phyloP scores from a whole-genome alignment of 73 alveolate species.

The Paramecium primaurelia region DNA sequence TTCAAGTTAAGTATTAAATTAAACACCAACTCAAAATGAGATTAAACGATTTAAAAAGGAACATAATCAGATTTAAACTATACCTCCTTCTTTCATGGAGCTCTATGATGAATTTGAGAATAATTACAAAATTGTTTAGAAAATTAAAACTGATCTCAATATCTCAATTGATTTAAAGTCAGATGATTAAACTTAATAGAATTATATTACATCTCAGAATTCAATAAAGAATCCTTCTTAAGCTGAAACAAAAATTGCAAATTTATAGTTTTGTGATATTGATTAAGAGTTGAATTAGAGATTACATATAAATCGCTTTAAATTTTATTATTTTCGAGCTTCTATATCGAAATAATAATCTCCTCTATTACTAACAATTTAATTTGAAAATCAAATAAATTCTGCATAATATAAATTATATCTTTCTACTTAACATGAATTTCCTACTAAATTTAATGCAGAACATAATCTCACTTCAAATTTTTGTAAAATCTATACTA shows the following conservation, averaged over 20 bases:
- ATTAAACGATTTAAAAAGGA: neutral
- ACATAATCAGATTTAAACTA: neutral
- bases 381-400: neutral
- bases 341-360: neutral
- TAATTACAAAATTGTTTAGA: neutral
- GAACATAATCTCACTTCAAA: neutral
- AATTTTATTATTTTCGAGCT: neutral
- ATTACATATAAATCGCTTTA: neutral
- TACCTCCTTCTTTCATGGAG: conserved; percentile 5
- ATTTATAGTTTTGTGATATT: neutral
- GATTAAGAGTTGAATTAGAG: conserved; percentile 20
- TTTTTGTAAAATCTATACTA: neutral
- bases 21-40: neutral
- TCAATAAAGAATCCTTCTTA: neutral
- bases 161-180: neutral
- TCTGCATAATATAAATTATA: neutral
- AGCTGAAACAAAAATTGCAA: neutral
- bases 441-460: conserved; percentile 36
- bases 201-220: neutral
- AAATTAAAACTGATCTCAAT: neutral
- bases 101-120: conserved; percentile 16
- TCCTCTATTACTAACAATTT: neutral
- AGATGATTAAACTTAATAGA: neutral
- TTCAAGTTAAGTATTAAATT: neutral
- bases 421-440: neutral